Evolutionary conservation across 176 grass and related monocot species (phyloP).

Genomic region (Musa schizocarpa): DNA sequence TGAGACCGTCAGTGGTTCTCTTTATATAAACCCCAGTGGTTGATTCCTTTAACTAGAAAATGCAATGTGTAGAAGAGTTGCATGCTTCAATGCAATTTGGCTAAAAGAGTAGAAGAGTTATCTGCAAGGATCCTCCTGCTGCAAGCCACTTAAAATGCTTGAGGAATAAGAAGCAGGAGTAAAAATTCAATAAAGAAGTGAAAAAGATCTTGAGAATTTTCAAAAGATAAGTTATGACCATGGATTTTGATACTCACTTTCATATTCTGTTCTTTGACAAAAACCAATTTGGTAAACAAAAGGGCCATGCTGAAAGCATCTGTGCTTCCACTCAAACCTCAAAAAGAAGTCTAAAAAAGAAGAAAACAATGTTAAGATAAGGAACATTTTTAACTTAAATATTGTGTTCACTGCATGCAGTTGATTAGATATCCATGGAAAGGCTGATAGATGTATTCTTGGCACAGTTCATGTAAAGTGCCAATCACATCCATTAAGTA

Average conservation of each 20-base stretch:
- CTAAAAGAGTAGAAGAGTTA: neutral
- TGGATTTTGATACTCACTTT: neutral
- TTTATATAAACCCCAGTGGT: slow-evolving; percentile 1
- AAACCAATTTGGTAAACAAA: neutral
- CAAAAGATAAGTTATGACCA: neutral
- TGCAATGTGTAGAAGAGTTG: too few relatives aligned
- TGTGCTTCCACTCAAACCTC: neutral
- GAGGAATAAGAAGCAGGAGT: neutral
- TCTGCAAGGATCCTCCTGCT: neutral
- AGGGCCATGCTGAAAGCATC: neutral
- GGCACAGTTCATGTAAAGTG: too few relatives aligned
- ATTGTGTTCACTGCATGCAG: too few relatives aligned
- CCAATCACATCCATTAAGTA: too few relatives aligned
- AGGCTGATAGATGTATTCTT: too few relatives aligned
- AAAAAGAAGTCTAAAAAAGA: neutral
- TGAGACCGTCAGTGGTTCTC: neutral
- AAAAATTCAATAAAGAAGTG: neutral
- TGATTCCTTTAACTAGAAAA: neutral
- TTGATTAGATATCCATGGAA: too few relatives aligned
- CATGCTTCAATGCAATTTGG: neutral
- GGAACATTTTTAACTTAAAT: neutral
- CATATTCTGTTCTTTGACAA: neutral
- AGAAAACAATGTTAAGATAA: neutral
- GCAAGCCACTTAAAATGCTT: neutral
- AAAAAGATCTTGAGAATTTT: neutral